Evolutionary conservation across 805 yeast species (phyloP), one percentile per base, ranked within the genome.

Genomic region (Diddensiella transvaalensis): DNA sequence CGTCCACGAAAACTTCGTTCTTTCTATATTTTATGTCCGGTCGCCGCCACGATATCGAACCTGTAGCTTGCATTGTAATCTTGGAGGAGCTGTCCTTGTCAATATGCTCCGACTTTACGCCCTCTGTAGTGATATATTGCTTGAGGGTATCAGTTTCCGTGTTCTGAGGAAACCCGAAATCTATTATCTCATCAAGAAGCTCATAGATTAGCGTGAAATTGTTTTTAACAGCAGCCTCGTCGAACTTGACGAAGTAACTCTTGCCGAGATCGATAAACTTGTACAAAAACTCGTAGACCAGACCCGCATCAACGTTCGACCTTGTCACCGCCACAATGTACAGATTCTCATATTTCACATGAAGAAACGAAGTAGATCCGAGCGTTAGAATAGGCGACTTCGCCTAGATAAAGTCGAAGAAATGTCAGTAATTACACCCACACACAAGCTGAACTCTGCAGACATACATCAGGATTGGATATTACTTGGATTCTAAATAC

Each of bases 401-500:
- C n/a, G 73, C 69, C 64, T 68, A 40, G 13, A 8, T 15, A 44
- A n/a, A n/a, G n/a, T n/a, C n/a, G n/a, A n/a, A n/a, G n/a, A n/a
- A n/a, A n/a, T n/a, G 29, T 18, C 24, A 44, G 39, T 10, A 24
- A 10, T 17, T 33, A 10, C 52, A 38, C 22, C 26, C 32, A n/a
- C n/a, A n/a, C n/a, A n/a, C 15, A 44, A n/a, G 17, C 10, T 23
- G 21, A 13, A 21, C 22, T 5, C 21, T 24, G 19, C 23, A 21
- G n/a, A 53, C 70, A 50, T 43, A 71, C 65, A 19, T 77, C 82
- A 2, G 77, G 72, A 48, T 83, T 77, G 46, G 86, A 73, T 37
- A 91, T 87, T 22, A 91, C 96, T 62, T 91, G 96, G 47, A 89
- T 83, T n/a, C 96, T 77, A 61, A 91, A 91, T 24, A 89, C 87